Evolutionary conservation across 805 yeast species (phyloP).

Genomic region (Candida tibetensis): DNA sequence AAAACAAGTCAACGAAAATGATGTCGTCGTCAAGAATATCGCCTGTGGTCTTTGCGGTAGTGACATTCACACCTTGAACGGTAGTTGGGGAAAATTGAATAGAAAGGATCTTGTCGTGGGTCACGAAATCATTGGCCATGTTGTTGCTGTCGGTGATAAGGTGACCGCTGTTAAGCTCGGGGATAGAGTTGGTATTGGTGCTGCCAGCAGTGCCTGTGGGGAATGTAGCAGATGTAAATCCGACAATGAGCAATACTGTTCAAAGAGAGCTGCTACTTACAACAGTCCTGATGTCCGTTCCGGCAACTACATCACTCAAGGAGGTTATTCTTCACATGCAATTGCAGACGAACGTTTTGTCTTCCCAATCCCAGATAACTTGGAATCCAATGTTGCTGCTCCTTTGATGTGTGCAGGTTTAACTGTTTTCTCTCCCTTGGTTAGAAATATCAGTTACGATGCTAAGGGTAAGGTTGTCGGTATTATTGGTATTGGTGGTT

Average conservation of each 20-base stretch:
- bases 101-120: constrained; percentile 43
- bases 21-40: constrained; percentile 16
- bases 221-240: constrained; percentile 18
- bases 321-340: constrained; percentile 69
- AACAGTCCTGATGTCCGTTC: constrained; percentile 18
- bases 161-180: constrained; percentile 57
- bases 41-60: constrained; percentile 54
- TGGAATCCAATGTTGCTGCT: constrained; percentile 54
- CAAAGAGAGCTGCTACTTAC: constrained; percentile 19
- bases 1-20: constrained; percentile 29
- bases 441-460: constrained; percentile 35
- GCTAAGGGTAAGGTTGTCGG: constrained; percentile 51
- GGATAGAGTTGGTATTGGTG: constrained; percentile 80
- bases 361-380: constrained; percentile 54
- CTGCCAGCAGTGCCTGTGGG: constrained; percentile 59
- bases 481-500: constrained; percentile 55
- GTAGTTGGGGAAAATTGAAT: constrained; percentile 47
- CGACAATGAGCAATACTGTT: constrained; percentile 39
- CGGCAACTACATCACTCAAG: constrained; percentile 55
- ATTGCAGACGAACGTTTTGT: constrained; percentile 63
- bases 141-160: constrained; percentile 52
- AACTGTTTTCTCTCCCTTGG: constrained; percentile 67
- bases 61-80: constrained; percentile 52
- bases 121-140: constrained; percentile 44
- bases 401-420: constrained; percentile 79